A percentile compares a stretch with the other conserved stretches of the same genome.
phyloP scores from a whole-genome alignment of 257 asterid genomes.

The Solanum virginianum region DNA sequence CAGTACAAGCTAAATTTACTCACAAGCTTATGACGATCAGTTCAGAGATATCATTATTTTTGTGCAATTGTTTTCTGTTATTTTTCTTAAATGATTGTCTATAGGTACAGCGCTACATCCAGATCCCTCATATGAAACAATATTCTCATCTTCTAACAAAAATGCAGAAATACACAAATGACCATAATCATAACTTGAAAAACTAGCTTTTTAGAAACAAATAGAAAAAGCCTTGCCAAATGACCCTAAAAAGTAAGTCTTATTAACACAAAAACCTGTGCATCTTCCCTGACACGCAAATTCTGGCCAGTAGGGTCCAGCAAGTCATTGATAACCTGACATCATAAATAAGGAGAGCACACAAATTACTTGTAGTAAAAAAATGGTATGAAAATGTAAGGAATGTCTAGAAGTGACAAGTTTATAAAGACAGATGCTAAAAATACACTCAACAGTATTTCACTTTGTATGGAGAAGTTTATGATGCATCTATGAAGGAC shows the following conservation, averaged over 20 bases:
- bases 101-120: neutral
- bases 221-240: neutral
- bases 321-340: slow-evolving; percentile 91
- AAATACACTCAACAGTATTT: neutral
- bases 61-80: neutral
- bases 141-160: neutral
- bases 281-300: slow-evolving; percentile 97
- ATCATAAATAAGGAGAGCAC: neutral
- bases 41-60: neutral
- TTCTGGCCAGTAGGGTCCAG: slow-evolving; percentile 99
- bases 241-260: neutral
- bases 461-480: neutral
- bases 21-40: neutral
- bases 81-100: neutral
- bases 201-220: neutral
- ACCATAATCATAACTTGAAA: neutral
- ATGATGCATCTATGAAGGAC: neutral
- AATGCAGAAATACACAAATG: neutral
- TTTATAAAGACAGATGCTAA: neutral
- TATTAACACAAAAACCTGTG: slow-evolving; percentile 50
- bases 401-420: neutral
- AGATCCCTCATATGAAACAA: neutral
- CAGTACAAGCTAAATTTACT: neutral
- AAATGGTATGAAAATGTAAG: neutral
- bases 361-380: neutral